Base-by-base conservation (phyloP, 139 green algal genomes). In the Picochlorum sp. region DNA sequence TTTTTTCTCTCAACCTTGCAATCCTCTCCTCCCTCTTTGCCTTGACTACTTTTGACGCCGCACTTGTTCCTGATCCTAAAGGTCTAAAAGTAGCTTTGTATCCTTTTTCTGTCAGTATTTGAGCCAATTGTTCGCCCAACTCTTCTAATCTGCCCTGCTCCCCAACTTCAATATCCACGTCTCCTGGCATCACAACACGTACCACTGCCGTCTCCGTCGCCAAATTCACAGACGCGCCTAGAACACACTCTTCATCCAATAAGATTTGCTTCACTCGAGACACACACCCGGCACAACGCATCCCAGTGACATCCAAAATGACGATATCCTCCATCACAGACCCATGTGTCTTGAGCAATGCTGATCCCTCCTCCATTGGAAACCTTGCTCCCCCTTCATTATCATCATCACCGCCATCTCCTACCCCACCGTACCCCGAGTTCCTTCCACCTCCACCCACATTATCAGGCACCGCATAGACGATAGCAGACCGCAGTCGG, bases 221-320 rank as follows among this genome's bases (percentile, higher is more conserved):
- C 8, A 95, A 78, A 69, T 95, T 96, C 26, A 97, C 90, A 0
- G 71, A 88, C 4, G 90, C 90, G 10, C 10, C 52, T 8, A 51
- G 49, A 34, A 77, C 65, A 4, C 38, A 14, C 1, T 71, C 66
- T 54, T 90, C 67, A 18, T 55, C 57, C 55, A 93, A 85, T 28
- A 95, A 73, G 24, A 92, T 64, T 18, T 74, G 62, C 60, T 83
- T 87, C 5, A 97, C 90, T 11, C 79, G 67, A 18, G 77, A 76
- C 2, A 90, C 83, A 59, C 90, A 97, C 3, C 88, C 85, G 20
- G 85, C 89, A 51, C 90, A 97, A 31, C 85, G 85, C 90, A 97
- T 97, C 63, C 89, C 88, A 11, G 37, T 31, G 37, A 70, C 23
- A 49, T 54, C 34, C 44, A 72, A n/a, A 26, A 68, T 4, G 9